A percentile compares a stretch with the other conserved stretches of the same genome.
These are phyloP conservation scores for Coemansia sp. DNA, from an alignment of 192 early-diverging fungal genomes.

Conservation along the genomic window DNA sequence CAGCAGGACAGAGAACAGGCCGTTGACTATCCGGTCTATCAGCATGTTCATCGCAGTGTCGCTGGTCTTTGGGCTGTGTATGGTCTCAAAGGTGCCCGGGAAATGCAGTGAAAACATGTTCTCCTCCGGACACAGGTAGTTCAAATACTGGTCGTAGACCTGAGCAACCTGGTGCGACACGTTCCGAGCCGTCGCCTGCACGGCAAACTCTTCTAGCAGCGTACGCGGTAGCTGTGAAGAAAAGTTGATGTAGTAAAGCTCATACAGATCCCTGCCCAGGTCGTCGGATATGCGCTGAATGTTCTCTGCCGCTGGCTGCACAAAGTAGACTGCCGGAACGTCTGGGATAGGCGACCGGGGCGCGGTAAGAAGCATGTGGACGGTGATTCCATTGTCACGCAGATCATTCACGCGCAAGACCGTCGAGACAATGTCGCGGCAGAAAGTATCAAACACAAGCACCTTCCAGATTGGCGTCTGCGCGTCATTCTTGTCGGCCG, in stretches of 20 bases:
- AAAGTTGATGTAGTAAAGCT: conserved; percentile 97
- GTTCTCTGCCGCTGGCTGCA: conserved; percentile 85
- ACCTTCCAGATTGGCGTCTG: conserved; percentile 89
- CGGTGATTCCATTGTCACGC: conserved; percentile 91
- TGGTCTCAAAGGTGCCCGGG: conserved; percentile 66
- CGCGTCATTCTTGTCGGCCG: conserved; percentile 19
- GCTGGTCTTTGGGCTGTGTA: conserved; percentile 80
- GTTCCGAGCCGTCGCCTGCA: conserved; percentile 69
- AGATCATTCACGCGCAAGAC: conserved; percentile 93
- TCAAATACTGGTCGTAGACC: conserved; percentile 96
- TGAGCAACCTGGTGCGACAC: conserved; percentile 81
- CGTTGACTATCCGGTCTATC: conserved; percentile 72
- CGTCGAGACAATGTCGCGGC: conserved; percentile 95
- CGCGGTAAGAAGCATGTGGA: conserved; percentile 88
- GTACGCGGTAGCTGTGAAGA: conserved; percentile 78
- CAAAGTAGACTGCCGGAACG: conserved; percentile 96
- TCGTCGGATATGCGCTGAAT: conserved; percentile 80
- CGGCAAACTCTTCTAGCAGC: conserved; percentile 90
- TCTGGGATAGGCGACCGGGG: conserved; percentile 89
- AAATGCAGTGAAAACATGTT: conserved; percentile 92
- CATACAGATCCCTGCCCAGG: conserved; percentile 84
- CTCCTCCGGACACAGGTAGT: conserved; percentile 88
- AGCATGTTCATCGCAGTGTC: conserved; percentile 79
- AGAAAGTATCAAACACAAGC: conserved; percentile 88
- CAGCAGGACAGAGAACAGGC: conserved; percentile 86